These are phyloP conservation scores for Metrosideros polymorpha DNA, from an alignment of 441 rosid genomes.

Conservation along the genomic window DNA sequence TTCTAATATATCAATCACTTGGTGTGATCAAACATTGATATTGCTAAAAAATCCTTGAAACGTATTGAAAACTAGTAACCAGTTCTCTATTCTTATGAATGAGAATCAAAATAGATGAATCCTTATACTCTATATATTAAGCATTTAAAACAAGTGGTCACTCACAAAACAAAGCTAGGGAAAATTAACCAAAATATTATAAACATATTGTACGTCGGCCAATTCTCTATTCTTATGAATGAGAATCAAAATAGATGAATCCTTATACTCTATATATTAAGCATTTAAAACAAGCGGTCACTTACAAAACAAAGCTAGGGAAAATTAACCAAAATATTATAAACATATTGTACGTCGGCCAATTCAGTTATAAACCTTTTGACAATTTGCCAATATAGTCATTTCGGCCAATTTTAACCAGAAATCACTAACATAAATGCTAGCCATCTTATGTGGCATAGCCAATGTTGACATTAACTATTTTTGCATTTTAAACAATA, in stretches of 20 bases:
- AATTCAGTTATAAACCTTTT: not conserved
- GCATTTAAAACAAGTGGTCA: not conserved
- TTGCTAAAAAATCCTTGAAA: not conserved
- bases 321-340: not conserved
- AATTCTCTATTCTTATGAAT: not conserved
- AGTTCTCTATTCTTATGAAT: not conserved
- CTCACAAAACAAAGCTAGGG: not conserved
- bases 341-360: not conserved
- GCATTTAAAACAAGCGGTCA: not conserved
- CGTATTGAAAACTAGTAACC: not conserved
- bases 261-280: not conserved
- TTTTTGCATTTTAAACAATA: not conserved
- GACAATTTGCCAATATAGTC: accelerated
- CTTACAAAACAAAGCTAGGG: not conserved
- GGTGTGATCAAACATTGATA: not conserved
- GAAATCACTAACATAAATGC: accelerated
- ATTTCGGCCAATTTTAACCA: accelerated
- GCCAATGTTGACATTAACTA: accelerated
- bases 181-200: not conserved
- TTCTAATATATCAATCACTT: not conserved
- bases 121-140: not conserved
- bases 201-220: not conserved
- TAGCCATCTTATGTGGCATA: accelerated
- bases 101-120: too few species aligned
- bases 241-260: too few species aligned